Base-by-base conservation (phyloP, 2,329 filamentous ascomycete species). In the Xylariaceae sp. region DNA sequence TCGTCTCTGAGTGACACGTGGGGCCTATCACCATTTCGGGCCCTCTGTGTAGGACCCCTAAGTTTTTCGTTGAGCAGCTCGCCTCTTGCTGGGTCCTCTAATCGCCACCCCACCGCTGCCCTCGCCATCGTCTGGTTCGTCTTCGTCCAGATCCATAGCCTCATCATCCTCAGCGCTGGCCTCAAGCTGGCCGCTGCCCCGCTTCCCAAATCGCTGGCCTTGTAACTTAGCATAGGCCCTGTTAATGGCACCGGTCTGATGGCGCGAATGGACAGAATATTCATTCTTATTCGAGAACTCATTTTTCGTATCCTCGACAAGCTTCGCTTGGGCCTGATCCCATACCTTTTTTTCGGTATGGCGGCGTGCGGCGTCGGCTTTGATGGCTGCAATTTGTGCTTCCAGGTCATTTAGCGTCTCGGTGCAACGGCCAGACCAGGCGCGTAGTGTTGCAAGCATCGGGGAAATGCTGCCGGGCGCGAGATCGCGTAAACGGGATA, bases 401-500 rank as follows among this genome's bases (percentile, higher is more conserved):
- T 95, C 89, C 3, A 98, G 77, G 22, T 85, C 85, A 0, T 66
- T 68, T 2, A 96, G 79, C 2, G 89, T 87, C 3, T 72, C 67
- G 4, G 79, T 78, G 69, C 91, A 97, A 44, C 89, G 81, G n/a
- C 66, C 69, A 39, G 85, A 81, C 91, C 91, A 98, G 41, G 75
- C 74, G 22, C 74, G 72, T 9, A 98, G 75, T 11, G 82, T 78
- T 3, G 67, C 62, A 19, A 89, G 75, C 68, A 96, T 83, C 1
- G 68, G 64, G 0, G 81, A 78, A 11, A 95, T 75, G 42, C 83
- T 79, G 43, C 80, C 79, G 0, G 89, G 89, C 1, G 80, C 77
- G 2, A 95, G 78, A 62, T 98, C 93, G 16, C 93, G 89, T 2
- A 96, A 78, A 0, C 93, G 86, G 0, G 90, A 81, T 24, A 96